Base-by-base conservation (phyloP, 306 rosid genomes). In the Cucurbita ficifolia region DNA sequence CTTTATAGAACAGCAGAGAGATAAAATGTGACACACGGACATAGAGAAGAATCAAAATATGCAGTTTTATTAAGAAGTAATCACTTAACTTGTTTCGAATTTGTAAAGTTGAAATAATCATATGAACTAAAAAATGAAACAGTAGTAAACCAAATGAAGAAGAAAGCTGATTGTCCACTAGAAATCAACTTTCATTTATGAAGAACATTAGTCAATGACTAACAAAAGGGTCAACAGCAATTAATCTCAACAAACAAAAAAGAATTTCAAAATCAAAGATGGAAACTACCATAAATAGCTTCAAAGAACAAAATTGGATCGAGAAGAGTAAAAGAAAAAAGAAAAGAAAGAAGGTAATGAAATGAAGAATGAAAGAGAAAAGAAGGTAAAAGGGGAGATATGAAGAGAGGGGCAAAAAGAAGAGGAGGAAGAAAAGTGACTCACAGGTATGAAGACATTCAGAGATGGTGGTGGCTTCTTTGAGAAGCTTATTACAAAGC, bases 391-490 rank as follows among this genome's bases (percentile, higher is more conserved):
- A 40, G 39, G n/a, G 36, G 12, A 29, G 57, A 63, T 13, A 54
- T 21, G 1, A 22, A 60, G 22, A 69, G 2, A 39, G 38, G 35
- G 58, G 72, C 24, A 33, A 75, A 29, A 45, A 3, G 59, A 60
- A 76, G 38, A 13, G 59, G 72, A 55, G 6, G 10, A 73, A 52
- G n/a, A 53, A n/a, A 63, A 76, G 58, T 18, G 46, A 70, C 96
- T 91, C 76, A 94, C 99, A 91, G 82, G 99, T 94, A 79, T 94
- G 99, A 72, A 94, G 99, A 59, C 99, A 94, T 85, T 91, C 97
- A 43, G 97, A 85, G 75, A 94, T 89, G 71, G 99, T 91, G 40
- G 99, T 94, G 60, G 99, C 97, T 71, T 94, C 96, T 49, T 73
- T 85, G 79, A 85, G 89, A 52, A 94, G 74, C 72, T 89, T 86